Conservation (phyloP, 1,139 yeast genomes). For the Spathaspora jeffriesii region DNA sequence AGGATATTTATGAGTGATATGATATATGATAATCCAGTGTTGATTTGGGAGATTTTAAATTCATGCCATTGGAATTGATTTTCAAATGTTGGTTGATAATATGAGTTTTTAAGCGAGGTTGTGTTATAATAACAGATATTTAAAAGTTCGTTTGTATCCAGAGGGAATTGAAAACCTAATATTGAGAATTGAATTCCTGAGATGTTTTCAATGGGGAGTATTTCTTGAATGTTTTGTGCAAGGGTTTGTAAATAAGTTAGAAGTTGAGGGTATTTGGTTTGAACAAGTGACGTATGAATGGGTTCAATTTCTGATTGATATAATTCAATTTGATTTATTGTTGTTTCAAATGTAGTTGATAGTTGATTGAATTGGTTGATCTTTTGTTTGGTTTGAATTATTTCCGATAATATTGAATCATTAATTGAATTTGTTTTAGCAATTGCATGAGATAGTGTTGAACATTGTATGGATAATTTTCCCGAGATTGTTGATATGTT, state of each 20-base stretch:
- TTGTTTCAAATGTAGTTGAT: slow-evolving; percentile 16
- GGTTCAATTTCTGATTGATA: slow-evolving; percentile 30
- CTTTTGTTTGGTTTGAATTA: slow-evolving; percentile 24
- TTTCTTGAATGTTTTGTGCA: slow-evolving; percentile 22
- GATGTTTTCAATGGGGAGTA: slow-evolving; percentile 28
- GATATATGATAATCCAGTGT: slow-evolving; percentile 34
- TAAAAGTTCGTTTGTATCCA: slow-evolving; percentile 28
- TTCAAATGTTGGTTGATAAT: slow-evolving; percentile 12
- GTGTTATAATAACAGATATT: slow-evolving; percentile 29
- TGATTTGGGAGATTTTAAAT: slow-evolving; percentile 24
- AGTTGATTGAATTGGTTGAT: slow-evolving; percentile 22
- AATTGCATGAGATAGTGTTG: slow-evolving; percentile 17
- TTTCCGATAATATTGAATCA: slow-evolving; percentile 26
- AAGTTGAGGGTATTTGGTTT: slow-evolving; percentile 23
- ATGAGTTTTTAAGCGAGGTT: slow-evolving; percentile 11
- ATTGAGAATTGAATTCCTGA: slow-evolving; percentile 28
- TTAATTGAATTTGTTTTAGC: slow-evolving; percentile 23
- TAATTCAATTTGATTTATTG: slow-evolving; percentile 27
- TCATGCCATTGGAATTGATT: slow-evolving; percentile 10
- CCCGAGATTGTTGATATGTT: slow-evolving; percentile 12
- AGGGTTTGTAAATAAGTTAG: slow-evolving; percentile 17
- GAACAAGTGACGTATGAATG: slow-evolving; percentile 21
- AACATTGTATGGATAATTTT: slow-evolving; percentile 12
- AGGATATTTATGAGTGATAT: slow-evolving; percentile 25
- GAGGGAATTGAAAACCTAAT: slow-evolving; percentile 38